Conservation (phyloP, 768 basidiomycete species). For the Podaxis rugospora region DNA sequence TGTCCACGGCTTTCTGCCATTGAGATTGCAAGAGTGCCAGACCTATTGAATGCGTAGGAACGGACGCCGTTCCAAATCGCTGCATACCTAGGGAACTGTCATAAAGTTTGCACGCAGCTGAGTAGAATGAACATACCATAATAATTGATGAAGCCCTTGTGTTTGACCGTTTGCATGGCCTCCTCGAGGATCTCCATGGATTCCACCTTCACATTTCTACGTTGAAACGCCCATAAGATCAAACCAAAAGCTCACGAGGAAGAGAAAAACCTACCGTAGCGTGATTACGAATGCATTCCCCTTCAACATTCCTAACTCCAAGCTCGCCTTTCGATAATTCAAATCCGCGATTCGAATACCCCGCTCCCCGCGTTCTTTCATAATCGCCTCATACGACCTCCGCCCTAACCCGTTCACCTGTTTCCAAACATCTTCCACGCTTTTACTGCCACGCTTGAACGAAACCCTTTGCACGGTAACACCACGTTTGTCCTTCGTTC, state of each 20-base stretch:
- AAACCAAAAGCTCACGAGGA: not conserved
- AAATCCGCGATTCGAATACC: constrained; percentile 88
- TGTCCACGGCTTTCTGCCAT: constrained; percentile 82
- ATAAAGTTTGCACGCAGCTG: constrained; percentile 9
- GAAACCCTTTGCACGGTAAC: constrained; percentile 93
- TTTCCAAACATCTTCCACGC: constrained; percentile 83
- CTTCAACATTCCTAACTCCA: constrained; percentile 95
- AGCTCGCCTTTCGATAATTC: constrained; percentile 71
- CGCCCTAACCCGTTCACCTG: constrained; percentile 64
- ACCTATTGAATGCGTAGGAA: constrained; percentile 94
- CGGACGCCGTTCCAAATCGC: constrained; percentile 93
- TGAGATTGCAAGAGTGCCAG: constrained; percentile 84
- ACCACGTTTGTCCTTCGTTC: constrained; percentile 98
- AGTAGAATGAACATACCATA: constrained; percentile 54
- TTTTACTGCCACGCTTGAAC: constrained; percentile 69
- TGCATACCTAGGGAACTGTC: constrained; percentile 74
- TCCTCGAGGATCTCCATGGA: constrained; percentile 68
- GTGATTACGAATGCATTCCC: constrained; percentile 97
- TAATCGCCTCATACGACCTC: constrained; percentile 50
- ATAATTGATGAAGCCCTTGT: constrained; percentile 94
- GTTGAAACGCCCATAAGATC: not conserved
- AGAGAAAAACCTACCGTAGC: constrained; percentile 54
- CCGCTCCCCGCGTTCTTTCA: constrained; percentile 78
- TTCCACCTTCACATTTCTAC: constrained; percentile 83
- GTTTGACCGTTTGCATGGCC: constrained; percentile 73